These are phyloP conservation scores for Cercospora beticola DNA, from an alignment of 2,329 filamentous ascomycete species.

Conservation along the genomic window DNA sequence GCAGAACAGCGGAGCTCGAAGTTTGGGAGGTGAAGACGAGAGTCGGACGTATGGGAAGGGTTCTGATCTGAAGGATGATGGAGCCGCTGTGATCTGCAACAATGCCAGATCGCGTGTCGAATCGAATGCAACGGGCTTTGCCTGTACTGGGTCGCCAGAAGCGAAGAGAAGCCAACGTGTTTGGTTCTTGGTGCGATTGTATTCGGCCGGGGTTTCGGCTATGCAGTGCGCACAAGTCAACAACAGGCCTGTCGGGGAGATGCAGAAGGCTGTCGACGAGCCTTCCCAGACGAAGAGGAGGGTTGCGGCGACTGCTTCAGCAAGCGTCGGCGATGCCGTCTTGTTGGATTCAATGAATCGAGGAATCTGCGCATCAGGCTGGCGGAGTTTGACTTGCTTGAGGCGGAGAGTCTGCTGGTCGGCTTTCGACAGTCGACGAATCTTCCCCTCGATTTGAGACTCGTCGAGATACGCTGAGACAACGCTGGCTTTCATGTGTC, in stretches of 20 bases:
- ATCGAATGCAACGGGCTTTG: conserved; percentile 47
- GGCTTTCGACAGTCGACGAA: not conserved
- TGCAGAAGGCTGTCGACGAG: conserved; percentile 54
- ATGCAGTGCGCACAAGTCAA: conserved; percentile 56
- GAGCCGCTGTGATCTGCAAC: conserved; percentile 42
- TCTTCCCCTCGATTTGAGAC: not conserved
- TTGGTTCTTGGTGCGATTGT: conserved; percentile 29
- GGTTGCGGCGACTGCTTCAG: conserved; percentile 22
- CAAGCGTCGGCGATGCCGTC: not conserved
- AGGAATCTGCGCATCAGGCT: conserved; percentile 14
- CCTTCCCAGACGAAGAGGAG: conserved; percentile 53
- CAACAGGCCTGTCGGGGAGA: conserved; percentile 47
- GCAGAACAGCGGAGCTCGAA: conserved; percentile 35
- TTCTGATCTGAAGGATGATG: conserved; percentile 14
- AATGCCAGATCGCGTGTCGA: conserved; percentile 49
- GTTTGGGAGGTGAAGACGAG: conserved; percentile 17
- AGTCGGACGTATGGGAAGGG: conserved; percentile 27
- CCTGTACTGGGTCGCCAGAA: conserved; percentile 43
- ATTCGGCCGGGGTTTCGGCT: conserved; percentile 44
- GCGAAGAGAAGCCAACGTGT: conserved; percentile 47
- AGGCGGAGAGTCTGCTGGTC: conserved; percentile 5
- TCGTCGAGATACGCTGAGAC: not conserved
- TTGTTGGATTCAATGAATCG: not conserved
- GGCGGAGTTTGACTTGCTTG: conserved; percentile 19
- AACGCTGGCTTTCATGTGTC: not conserved